Evolutionary conservation across 1,284 basidiomycete genomes (phyloP).

Genomic region (Marasmius oreades): DNA sequence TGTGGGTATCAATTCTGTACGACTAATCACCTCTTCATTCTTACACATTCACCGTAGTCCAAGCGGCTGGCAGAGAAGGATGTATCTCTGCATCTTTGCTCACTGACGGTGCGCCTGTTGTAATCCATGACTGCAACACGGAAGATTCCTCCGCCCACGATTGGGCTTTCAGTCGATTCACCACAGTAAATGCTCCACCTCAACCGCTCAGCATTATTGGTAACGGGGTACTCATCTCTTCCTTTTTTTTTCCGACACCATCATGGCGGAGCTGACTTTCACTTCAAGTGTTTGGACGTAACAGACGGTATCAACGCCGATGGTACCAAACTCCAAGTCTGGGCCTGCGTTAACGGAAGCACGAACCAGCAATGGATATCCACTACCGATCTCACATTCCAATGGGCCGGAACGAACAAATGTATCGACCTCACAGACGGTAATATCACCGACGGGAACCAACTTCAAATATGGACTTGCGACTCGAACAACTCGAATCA

Average conservation of each 20-base stretch:
- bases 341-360: neutral
- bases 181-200: neutral
- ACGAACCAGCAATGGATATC: neutral
- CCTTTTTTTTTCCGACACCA: neutral
- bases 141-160: neutral
- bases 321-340: neutral
- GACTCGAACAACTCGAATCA: neutral
- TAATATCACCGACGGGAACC: neutral
- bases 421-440: neutral
- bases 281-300: neutral
- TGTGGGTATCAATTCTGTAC: neutral
- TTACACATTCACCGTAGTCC: too few relatives aligned
- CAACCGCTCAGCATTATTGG: neutral
- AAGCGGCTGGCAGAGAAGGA: neutral
- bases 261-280: neutral
- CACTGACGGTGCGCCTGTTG: neutral
- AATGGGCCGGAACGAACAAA: neutral
- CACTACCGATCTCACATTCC: neutral
- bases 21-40: too few relatives aligned
- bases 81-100: neutral
- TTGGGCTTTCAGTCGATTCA: neutral
- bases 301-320: neutral
- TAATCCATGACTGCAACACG: neutral
- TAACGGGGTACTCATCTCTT: neutral
- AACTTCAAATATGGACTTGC: neutral